Percentiles rank a stretch among this genome's conserved stretches.
These are phyloP conservation scores for Eucalyptus regnans DNA, from an alignment of 345 rosid species.

Conservation along the genomic window DNA sequence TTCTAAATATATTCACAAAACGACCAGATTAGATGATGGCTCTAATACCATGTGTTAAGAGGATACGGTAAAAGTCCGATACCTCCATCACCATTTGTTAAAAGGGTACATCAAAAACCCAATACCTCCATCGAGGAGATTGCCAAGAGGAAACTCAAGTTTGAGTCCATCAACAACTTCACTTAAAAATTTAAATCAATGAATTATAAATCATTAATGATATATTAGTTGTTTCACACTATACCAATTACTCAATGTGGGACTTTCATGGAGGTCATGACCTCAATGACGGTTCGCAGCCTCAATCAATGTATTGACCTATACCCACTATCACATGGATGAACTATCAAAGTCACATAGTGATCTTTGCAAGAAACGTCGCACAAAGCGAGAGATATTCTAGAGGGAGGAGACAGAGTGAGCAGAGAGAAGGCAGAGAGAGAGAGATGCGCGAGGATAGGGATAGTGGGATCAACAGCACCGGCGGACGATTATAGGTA, in stretches of 20 bases:
- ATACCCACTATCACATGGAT: neutral
- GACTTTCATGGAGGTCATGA: neutral
- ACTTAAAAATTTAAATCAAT: too few relatives aligned
- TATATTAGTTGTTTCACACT: neutral
- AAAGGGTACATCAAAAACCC: neutral
- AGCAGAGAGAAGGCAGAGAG: neutral
- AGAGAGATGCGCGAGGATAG: neutral
- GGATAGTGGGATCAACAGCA: neutral
- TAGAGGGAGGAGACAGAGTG: neutral
- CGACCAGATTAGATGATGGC: accelerated
- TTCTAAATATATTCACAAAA: neutral
- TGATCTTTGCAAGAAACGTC: neutral
- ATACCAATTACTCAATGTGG: too few relatives aligned
- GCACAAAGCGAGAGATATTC: neutral
- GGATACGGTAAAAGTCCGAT: too few relatives aligned
- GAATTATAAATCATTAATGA: too few relatives aligned
- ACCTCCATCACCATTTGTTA: neutral
- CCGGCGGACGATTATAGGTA: neutral
- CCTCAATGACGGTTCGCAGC: neutral
- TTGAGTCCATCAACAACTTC: neutral
- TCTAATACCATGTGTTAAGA: accelerated
- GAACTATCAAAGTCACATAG: neutral
- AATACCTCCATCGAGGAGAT: too few relatives aligned
- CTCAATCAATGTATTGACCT: neutral
- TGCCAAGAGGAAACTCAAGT: neutral